A percentile compares a stretch with the other conserved stretches of the same genome.
These are phyloP conservation scores for Trametes hirsuta DNA, from an alignment of 1,284 basidiomycete species.

Conservation along the genomic window DNA sequence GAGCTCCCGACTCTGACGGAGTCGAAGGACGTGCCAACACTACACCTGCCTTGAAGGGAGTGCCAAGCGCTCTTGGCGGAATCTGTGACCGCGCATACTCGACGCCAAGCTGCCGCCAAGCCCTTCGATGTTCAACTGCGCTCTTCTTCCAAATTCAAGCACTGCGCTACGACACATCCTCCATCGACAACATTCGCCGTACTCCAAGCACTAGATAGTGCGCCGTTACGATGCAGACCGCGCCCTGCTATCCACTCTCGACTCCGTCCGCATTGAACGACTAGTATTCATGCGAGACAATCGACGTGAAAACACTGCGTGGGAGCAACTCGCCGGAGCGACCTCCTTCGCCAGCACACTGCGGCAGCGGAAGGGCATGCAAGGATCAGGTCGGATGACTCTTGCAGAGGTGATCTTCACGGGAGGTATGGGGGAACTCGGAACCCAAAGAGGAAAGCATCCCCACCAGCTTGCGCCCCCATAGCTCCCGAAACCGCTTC, in stretches of 20 bases:
- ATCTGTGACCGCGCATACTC: conserved; percentile 3
- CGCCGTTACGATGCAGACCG: too few relatives aligned
- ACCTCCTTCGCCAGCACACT: too few relatives aligned
- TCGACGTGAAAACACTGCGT: too few relatives aligned
- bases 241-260: too few relatives aligned
- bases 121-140: conserved; percentile 3
- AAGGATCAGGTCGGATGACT: conserved; percentile 5
- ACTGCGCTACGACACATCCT: not conserved
- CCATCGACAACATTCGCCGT: too few relatives aligned
- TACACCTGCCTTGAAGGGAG: conserved; percentile 9
- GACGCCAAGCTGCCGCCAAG: conserved; percentile 16
- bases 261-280: too few relatives aligned
- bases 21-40: not conserved
- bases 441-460: not conserved
- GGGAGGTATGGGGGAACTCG: conserved; percentile 6
- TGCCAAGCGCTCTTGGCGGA: conserved; percentile 24
- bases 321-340: too few relatives aligned
- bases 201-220: too few relatives aligned
- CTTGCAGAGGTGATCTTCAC: not conserved
- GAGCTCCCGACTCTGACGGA: not conserved
- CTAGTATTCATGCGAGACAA: too few relatives aligned
- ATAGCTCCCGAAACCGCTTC: not conserved
- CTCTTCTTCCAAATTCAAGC: not conserved
- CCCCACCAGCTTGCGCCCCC: not conserved
- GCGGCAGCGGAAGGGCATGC: too few relatives aligned